phyloP scores from a whole-genome alignment of 169 alveolate genomes.

The Eimeria sp. region DNA sequence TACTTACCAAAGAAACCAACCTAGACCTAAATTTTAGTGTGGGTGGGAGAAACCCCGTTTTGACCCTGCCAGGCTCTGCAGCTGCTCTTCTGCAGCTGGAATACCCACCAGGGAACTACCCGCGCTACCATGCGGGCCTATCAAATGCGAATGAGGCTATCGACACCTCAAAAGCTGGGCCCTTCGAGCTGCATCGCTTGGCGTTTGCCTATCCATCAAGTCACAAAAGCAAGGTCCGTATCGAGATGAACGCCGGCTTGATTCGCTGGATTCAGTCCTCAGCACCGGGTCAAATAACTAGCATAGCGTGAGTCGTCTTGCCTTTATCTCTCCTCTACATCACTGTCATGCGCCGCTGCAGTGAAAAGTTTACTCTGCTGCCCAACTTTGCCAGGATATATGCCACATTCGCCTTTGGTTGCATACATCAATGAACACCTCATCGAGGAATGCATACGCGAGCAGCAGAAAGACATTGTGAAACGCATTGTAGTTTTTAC shows the following conservation, averaged over 20 bases:
- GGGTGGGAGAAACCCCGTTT: background rate
- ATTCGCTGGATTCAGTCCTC: slow-evolving; percentile 78
- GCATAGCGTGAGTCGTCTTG: slow-evolving; percentile 60
- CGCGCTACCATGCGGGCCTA: slow-evolving; percentile 55
- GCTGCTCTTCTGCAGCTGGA: slow-evolving; percentile 36
- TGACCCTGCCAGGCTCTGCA: background rate
- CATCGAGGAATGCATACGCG: background rate
- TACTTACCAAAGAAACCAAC: background rate
- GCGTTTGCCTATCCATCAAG: slow-evolving; percentile 59
- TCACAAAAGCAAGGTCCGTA: slow-evolving; percentile 64
- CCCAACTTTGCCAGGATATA: background rate
- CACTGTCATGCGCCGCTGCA: background rate
- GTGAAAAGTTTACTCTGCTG: background rate
- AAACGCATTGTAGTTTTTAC: background rate
- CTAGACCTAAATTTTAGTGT: background rate
- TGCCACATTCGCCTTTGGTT: background rate
- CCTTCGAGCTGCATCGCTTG: slow-evolving; percentile 68
- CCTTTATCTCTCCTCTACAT: background rate
- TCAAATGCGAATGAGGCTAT: slow-evolving; percentile 43
- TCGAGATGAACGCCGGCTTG: slow-evolving; percentile 73
- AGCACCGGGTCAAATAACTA: slow-evolving; percentile 69
- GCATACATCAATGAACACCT: background rate
- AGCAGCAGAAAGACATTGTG: background rate
- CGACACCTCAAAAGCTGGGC: slow-evolving; percentile 59
- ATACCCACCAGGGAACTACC: slow-evolving; percentile 63